Conservation (phyloP, 257 asterid species). For the Solanum stenotomum region DNA sequence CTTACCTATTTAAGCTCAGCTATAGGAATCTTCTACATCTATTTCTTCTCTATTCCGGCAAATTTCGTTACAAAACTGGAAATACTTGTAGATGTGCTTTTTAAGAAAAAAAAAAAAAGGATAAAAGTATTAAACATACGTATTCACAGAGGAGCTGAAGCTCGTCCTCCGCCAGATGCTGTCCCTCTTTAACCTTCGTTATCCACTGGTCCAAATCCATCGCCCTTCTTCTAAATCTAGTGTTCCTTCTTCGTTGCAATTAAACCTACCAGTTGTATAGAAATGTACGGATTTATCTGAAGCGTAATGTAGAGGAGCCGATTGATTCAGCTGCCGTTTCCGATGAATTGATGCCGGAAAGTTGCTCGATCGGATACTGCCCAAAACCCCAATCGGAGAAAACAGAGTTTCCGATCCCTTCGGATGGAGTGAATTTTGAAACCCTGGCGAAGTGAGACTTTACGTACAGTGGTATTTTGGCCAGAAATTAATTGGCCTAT, state of each 20-base stretch:
- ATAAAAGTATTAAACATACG: conserved; percentile 25
- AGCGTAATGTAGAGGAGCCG: background rate
- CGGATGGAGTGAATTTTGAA: background rate
- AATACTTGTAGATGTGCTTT: background rate
- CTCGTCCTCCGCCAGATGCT: conserved; percentile 97
- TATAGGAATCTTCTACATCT: background rate
- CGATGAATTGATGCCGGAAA: background rate
- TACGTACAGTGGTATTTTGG: background rate
- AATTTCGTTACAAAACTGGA: background rate
- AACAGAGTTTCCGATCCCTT: background rate
- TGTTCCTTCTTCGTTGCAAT: background rate
- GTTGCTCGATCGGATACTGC: background rate
- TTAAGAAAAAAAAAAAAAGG: too few species aligned
- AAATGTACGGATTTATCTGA: background rate
- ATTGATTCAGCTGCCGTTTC: background rate
- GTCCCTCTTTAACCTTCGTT: conserved; percentile 88
- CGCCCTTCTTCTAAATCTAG: background rate
- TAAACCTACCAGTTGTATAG: background rate
- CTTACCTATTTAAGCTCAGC: background rate
- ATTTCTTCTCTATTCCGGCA: background rate
- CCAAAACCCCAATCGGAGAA: background rate
- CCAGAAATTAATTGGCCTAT: background rate
- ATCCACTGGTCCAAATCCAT: conserved; percentile 99
- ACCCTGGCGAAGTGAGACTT: conserved; percentile 1
- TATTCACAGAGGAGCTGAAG: conserved; percentile 99